Evolutionary conservation across 2,329 filamentous ascomycete genomes (phyloP).

Genomic region (Pleomassaria siparia): DNA sequence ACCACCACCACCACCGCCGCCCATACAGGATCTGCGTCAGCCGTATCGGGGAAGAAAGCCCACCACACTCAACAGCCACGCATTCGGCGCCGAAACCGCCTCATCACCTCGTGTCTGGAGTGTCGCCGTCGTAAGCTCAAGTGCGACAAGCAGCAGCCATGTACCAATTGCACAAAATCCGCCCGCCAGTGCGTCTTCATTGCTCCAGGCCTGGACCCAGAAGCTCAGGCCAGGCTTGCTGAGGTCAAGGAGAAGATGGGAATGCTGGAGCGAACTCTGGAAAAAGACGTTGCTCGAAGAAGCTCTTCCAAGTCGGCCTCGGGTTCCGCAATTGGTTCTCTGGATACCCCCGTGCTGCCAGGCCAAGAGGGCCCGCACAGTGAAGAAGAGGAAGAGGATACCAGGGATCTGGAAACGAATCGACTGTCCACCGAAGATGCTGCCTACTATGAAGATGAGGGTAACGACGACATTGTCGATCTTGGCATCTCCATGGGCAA

Average conservation of each 20-base stretch:
- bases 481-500: conserved; percentile 71
- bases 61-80: conserved; percentile 29
- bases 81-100: conserved; percentile 40
- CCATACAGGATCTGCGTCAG: too few species aligned
- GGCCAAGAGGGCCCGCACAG: conserved; percentile 55
- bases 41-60: conserved; percentile 18
- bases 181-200: conserved; percentile 63
- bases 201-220: conserved; percentile 67
- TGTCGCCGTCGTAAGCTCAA: conserved; percentile 72
- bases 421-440: conserved; percentile 65
- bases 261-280: conserved; percentile 67
- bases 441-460: conserved; percentile 66
- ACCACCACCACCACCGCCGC: conserved; percentile 4
- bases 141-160: conserved; percentile 74
- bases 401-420: conserved; percentile 62
- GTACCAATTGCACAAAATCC: conserved; percentile 63
- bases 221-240: conserved; percentile 68
- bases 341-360: conserved; percentile 16
- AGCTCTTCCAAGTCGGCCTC: conserved; percentile 12
- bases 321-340: background rate
- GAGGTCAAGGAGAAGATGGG: conserved; percentile 81
- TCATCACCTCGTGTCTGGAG: conserved; percentile 44
- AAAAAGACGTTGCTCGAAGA: conserved; percentile 64
- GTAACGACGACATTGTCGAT: conserved; percentile 71
- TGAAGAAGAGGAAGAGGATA: conserved; percentile 60